Conservation (phyloP, 164 flowering plant genomes). For the Malania oleifera region DNA sequence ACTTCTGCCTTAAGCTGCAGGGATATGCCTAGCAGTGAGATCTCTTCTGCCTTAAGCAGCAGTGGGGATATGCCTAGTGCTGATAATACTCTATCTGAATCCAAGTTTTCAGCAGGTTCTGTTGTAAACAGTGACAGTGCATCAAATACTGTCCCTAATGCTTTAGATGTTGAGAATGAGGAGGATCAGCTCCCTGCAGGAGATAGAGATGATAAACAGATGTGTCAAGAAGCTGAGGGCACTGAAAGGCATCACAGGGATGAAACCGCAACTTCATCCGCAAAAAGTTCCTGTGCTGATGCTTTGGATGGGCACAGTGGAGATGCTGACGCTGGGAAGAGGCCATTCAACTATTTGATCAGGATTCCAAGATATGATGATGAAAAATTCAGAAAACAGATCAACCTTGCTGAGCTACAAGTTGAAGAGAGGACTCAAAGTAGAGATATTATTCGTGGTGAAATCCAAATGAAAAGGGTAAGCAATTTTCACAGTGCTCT, state of each 20-base stretch:
- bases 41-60: background rate
- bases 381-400: conserved; percentile 46
- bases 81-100: conserved; percentile 5
- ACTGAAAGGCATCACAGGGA: conserved; percentile 7
- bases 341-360: conserved; percentile 46
- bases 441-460: conserved; percentile 54
- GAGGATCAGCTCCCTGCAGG: background rate
- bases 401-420: conserved; percentile 41
- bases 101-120: background rate
- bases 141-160: conserved; percentile 5
- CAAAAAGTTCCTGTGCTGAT: conserved; percentile 20
- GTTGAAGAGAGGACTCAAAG: conserved; percentile 56
- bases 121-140: conserved; percentile 12
- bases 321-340: conserved; percentile 29
- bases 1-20: background rate
- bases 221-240: conserved; percentile 8
- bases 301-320: conserved; percentile 27
- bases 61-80: background rate
- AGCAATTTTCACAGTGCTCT: conserved; percentile 9
- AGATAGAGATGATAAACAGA: conserved; percentile 9
- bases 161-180: conserved; percentile 16
- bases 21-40: conserved; percentile 1
- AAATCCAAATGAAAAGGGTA: conserved; percentile 49
- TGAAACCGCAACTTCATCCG: conserved; percentile 15
- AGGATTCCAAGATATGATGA: conserved; percentile 63